Percentiles rank a stretch among this genome's conserved stretches.
Evolutionary conservation across 2,329 filamentous ascomycete species (phyloP).

Genomic region (Trichothecium sympodiale): DNA sequence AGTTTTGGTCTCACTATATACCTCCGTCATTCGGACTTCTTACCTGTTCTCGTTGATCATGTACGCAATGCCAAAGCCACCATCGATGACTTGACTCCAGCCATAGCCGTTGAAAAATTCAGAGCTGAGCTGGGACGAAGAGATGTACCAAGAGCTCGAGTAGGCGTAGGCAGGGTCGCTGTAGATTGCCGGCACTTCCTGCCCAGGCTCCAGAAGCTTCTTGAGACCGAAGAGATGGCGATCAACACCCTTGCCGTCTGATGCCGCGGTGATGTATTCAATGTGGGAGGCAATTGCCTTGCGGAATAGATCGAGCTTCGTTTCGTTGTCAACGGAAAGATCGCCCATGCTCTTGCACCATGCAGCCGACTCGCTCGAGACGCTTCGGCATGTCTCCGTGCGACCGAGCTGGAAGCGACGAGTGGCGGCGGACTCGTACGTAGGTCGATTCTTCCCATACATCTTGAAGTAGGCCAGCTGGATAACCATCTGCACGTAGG

Average conservation of each 20-base stretch:
- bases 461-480: constrained; percentile 98
- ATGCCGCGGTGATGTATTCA: constrained; percentile 82
- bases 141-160: constrained; percentile 81
- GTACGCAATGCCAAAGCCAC: constrained; percentile 94
- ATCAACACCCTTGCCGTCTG: constrained; percentile 88
- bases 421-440: constrained; percentile 92
- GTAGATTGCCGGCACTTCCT: constrained; percentile 74
- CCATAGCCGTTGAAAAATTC: constrained; percentile 99
- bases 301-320: constrained; percentile 65
- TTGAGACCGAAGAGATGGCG: constrained; percentile 95
- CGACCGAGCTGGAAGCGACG: constrained; percentile 93
- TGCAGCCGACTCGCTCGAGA: constrained; percentile 81
- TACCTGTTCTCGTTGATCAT: constrained; percentile 99
- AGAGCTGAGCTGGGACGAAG: constrained; percentile 77
- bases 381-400: constrained; percentile 88
- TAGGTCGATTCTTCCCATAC: constrained; percentile 95
- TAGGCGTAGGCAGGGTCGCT: constrained; percentile 79
- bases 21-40: constrained; percentile 16
- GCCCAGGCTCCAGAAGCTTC: constrained; percentile 70
- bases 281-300: constrained; percentile 72
- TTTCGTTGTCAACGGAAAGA: constrained; percentile 47
- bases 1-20: no score
- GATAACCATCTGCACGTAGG: constrained; percentile 97
- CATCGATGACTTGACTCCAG: constrained; percentile 95
- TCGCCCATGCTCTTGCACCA: constrained; percentile 87